Evolutionary conservation across 306 rosid genomes (phyloP).

Genomic region (Rubus parviflorus): DNA sequence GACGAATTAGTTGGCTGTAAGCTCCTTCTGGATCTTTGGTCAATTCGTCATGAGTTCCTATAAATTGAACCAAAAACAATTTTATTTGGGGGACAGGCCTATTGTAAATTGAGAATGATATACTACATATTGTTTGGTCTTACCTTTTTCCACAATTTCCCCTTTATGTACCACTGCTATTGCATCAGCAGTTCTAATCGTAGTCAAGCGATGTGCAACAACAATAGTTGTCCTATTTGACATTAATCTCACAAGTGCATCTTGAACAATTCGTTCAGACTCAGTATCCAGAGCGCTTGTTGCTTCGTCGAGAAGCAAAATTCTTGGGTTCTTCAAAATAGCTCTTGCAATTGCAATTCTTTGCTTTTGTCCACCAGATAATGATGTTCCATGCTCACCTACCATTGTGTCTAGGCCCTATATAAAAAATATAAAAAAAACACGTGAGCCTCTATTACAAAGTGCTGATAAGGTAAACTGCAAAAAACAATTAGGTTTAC

Average conservation of each 20-base stretch:
- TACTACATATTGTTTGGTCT: background rate
- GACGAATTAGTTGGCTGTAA: slow-evolving; percentile 73
- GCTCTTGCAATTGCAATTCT: slow-evolving; percentile 96
- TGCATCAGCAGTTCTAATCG: slow-evolving; percentile 70
- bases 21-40: slow-evolving; percentile 61
- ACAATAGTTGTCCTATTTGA: slow-evolving; percentile 70
- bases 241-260: slow-evolving; percentile 67
- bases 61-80: background rate
- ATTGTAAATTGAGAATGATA: background rate
- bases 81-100: background rate
- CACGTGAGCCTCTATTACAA: background rate
- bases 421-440: slow-evolving; percentile 28
- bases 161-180: slow-evolving; percentile 90
- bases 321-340: slow-evolving; percentile 80
- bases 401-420: slow-evolving; percentile 83
- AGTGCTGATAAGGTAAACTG: background rate
- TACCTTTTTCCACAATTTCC: slow-evolving; percentile 76
- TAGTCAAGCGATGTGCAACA: slow-evolving; percentile 92
- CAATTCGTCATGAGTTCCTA: slow-evolving; percentile 75
- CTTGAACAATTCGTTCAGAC: slow-evolving; percentile 92
- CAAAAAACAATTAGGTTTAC: slow-evolving; percentile 22
- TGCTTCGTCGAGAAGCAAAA: slow-evolving; percentile 93
- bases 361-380: slow-evolving; percentile 98
- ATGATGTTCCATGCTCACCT: slow-evolving; percentile 87
- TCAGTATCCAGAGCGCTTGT: slow-evolving; percentile 90